Percentiles rank a stretch among this genome's conserved stretches.
Conservation (phyloP, 2,329 filamentous ascomycete genomes). For the Fusarium sp. region DNA sequence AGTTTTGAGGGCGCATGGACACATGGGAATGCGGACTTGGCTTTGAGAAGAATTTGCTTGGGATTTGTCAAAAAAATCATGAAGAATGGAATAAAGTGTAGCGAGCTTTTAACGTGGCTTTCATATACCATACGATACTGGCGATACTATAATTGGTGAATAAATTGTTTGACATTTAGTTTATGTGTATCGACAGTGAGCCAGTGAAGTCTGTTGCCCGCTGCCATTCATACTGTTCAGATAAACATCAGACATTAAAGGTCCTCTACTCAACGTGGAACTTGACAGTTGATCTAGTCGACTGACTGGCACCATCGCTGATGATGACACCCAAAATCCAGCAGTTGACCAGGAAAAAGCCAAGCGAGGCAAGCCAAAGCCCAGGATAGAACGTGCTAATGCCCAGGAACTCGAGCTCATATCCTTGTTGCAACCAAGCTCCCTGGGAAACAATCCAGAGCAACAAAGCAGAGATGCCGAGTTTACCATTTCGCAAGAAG, state of each 20-base stretch:
- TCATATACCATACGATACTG: constrained; percentile 42
- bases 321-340: constrained; percentile 89
- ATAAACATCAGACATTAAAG: background rate
- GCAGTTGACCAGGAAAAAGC: constrained; percentile 86
- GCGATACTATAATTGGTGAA: constrained; percentile 25
- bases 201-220: background rate
- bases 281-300: constrained; percentile 25
- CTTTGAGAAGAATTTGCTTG: constrained; percentile 33
- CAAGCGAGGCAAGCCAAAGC: constrained; percentile 78
- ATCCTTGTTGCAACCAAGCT: constrained; percentile 80
- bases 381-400: constrained; percentile 86
- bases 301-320: constrained; percentile 62
- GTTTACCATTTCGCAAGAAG: constrained; percentile 67
- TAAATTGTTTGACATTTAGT: constrained; percentile 11
- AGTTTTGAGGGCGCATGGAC: constrained; percentile 45
- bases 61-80: constrained; percentile 29
- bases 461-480: constrained; percentile 72
- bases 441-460: constrained; percentile 84
- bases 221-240: background rate
- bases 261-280: constrained; percentile 37
- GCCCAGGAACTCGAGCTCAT: constrained; percentile 81
- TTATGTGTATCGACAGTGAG: background rate
- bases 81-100: constrained; percentile 19
- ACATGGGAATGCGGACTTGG: constrained; percentile 27
- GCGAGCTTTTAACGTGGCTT: constrained; percentile 17